Evolutionary conservation across 148 eudicot genomes (phyloP).

Genomic region (Rhododendron ovatum): DNA sequence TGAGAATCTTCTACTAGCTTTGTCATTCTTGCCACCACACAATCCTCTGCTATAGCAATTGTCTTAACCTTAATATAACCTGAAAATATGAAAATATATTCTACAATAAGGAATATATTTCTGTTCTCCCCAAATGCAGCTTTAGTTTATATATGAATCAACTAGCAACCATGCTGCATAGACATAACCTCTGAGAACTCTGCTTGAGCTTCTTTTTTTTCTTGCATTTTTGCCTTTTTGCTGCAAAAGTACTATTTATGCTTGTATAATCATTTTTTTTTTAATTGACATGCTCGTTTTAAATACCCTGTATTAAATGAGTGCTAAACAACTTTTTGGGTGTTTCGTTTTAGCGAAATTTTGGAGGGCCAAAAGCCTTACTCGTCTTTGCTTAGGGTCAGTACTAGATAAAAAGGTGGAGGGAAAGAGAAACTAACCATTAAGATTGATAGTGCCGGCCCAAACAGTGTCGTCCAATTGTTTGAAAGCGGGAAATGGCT

Average conservation of each 20-base stretch:
- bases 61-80: conserved; percentile 75
- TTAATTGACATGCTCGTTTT: too few relatives aligned
- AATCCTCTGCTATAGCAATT: conserved; percentile 67
- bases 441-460: not conserved
- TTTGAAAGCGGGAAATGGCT: not conserved
- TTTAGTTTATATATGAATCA: not conserved
- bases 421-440: not conserved
- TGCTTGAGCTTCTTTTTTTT: too few relatives aligned
- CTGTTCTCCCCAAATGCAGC: not conserved
- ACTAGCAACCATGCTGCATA: not conserved
- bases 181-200: not conserved
- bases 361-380: not conserved
- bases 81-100: conserved; percentile 3
- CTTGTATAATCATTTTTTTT: too few relatives aligned
- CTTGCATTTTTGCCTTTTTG: too few relatives aligned
- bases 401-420: not conserved
- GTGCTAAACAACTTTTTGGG: not conserved
- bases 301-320: too few relatives aligned
- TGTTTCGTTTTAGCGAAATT: not conserved
- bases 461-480: not conserved
- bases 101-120: not conserved
- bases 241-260: too few relatives aligned
- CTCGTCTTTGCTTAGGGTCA: not conserved
- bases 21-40: conserved; percentile 83
- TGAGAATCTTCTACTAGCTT: conserved; percentile 95